Evolutionary conservation across 192 early-diverging fungal genomes (phyloP).

Genomic region (Coemansia sp.): DNA sequence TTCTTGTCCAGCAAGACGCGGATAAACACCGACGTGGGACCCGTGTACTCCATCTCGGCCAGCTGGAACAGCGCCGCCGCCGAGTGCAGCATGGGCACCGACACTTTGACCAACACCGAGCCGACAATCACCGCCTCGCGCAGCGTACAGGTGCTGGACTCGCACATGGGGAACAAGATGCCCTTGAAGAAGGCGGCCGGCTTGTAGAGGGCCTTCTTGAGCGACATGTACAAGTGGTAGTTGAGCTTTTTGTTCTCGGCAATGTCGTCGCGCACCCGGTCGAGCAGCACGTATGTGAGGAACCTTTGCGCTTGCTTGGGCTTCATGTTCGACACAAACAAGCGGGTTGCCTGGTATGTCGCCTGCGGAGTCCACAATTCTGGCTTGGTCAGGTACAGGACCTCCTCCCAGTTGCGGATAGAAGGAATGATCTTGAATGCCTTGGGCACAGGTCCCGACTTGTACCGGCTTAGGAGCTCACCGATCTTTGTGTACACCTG

Average conservation of each 20-base stretch:
- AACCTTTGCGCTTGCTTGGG: constrained; percentile 90
- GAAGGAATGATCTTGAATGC: constrained; percentile 98
- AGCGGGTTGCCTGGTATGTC: constrained; percentile 89
- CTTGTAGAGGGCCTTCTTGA: constrained; percentile 97
- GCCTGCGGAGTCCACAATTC: constrained; percentile 97
- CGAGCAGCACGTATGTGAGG: constrained; percentile 82
- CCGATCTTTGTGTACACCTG: constrained; percentile 92
- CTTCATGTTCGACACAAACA: constrained; percentile 98
- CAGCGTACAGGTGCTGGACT: constrained; percentile 86
- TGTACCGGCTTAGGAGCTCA: constrained; percentile 83
- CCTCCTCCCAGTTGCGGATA: constrained; percentile 95
- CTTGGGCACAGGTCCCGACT: constrained; percentile 93
- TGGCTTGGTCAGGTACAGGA: constrained; percentile 87
- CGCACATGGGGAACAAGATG: constrained; percentile 92
- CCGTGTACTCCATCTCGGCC: constrained; percentile 98
- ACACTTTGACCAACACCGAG: constrained; percentile 86
- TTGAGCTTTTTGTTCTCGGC: constrained; percentile 96
- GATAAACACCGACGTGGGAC: constrained; percentile 91
- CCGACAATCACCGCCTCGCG: constrained; percentile 96
- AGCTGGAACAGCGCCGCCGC: constrained; percentile 88
- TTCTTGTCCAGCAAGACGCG: constrained; percentile 97
- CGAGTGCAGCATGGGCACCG: constrained; percentile 94
- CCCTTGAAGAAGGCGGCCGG: constrained; percentile 98
- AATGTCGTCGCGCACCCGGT: constrained; percentile 93
- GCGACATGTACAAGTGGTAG: constrained; percentile 93